These are phyloP conservation scores for Zalerion maritima DNA, from an alignment of 495 filamentous ascomycete genomes.

Conservation along the genomic window DNA sequence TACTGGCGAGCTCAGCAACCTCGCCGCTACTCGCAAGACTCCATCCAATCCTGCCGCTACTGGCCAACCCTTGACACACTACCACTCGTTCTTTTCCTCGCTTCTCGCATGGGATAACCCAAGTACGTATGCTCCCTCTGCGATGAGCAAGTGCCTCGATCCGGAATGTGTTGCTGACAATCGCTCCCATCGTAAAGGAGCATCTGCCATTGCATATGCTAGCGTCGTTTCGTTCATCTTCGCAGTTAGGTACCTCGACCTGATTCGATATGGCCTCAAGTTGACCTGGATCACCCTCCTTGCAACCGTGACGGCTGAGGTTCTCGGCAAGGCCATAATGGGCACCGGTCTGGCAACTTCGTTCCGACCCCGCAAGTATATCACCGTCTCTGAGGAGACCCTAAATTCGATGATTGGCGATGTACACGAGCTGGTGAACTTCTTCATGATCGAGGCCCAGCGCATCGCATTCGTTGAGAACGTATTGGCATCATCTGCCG, in stretches of 20 bases:
- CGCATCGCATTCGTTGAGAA: constrained; percentile 93
- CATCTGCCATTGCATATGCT: constrained; percentile 73
- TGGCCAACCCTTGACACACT: constrained; percentile 84
- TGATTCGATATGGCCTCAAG: constrained; percentile 82
- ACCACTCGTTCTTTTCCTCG: constrained; percentile 90
- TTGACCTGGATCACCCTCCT: constrained; percentile 47
- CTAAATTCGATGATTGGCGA: constrained; percentile 71
- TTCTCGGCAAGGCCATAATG: constrained; percentile 59
- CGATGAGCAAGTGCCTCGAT: constrained; percentile 25
- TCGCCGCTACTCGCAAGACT: constrained; percentile 54
- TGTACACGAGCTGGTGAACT: constrained; percentile 84
- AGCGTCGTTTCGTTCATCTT: constrained; percentile 68
- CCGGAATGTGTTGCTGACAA: constrained; percentile 11
- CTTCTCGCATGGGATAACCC: constrained; percentile 55
- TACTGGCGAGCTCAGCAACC: constrained; percentile 54
- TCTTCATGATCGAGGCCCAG: constrained; percentile 94
- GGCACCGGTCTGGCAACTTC: constrained; percentile 70
- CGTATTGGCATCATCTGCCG: constrained; percentile 59
- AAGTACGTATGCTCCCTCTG: constrained; percentile 16
- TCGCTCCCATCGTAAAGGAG: constrained; percentile 29
- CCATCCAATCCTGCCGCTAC: constrained; percentile 57
- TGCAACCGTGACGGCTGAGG: constrained; percentile 63
- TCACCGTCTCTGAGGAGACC: constrained; percentile 74
- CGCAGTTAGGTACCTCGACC: constrained; percentile 74
- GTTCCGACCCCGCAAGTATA: constrained; percentile 83